These are phyloP conservation scores for Globisporangium iwayamae DNA, from an alignment of 352 stramenopile species.

Conservation along the genomic window DNA sequence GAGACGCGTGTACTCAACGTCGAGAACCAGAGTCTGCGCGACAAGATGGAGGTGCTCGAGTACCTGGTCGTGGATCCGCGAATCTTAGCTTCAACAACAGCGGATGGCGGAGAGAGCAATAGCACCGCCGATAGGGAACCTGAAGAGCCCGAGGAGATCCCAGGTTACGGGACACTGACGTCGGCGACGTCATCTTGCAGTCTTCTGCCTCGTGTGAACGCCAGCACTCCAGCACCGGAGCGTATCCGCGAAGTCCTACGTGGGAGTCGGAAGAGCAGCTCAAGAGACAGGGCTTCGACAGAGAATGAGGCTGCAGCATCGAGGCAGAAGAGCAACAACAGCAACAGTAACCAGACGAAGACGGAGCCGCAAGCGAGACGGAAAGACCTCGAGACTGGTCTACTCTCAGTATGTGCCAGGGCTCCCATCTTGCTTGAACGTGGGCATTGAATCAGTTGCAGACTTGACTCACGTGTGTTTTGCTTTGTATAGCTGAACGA, in stretches of 20 bases:
- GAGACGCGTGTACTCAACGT: slow-evolving; percentile 44
- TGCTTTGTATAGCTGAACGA: slow-evolving; percentile 34
- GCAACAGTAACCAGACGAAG: slow-evolving; percentile 9
- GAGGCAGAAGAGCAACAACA: slow-evolving; percentile 2
- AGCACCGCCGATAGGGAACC: slow-evolving; percentile 6
- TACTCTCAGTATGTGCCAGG: slow-evolving; percentile 31
- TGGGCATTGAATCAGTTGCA: background rate
- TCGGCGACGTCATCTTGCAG: slow-evolving; percentile 3
- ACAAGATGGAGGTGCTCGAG: slow-evolving; percentile 59
- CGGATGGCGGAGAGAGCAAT: background rate
- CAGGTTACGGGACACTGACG: slow-evolving; percentile 30
- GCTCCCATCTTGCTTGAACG: no score
- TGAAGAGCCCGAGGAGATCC: slow-evolving; percentile 24
- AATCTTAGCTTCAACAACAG: background rate
- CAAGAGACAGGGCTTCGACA: background rate
- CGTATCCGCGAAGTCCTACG: slow-evolving; percentile 22
- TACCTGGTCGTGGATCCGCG: slow-evolving; percentile 31
- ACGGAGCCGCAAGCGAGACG: background rate
- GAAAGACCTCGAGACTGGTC: slow-evolving; percentile 27
- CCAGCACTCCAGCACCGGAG: slow-evolving; percentile 15
- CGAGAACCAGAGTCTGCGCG: slow-evolving; percentile 50
- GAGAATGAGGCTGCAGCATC: background rate
- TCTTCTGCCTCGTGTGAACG: slow-evolving; percentile 5
- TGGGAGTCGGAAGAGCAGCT: slow-evolving; percentile 6
- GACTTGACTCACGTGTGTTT: background rate